phyloP scores from a whole-genome alignment of 2,329 filamentous ascomycete species.

The Sporothrix globosa region DNA sequence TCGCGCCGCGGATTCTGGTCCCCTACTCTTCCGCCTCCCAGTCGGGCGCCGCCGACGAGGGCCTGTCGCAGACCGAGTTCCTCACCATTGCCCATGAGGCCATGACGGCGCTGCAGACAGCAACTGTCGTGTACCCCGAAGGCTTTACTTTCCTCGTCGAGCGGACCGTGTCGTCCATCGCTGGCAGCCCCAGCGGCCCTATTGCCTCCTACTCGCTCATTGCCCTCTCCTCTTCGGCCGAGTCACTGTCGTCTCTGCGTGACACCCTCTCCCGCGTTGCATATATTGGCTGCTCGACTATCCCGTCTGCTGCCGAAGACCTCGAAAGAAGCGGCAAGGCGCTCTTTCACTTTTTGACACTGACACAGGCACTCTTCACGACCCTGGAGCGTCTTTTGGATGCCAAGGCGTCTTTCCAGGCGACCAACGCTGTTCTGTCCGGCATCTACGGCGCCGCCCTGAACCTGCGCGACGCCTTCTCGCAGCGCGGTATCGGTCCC shows the following conservation, averaged over 20 bases:
- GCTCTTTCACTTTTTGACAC: slow-evolving; percentile 37
- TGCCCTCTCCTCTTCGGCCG: background rate
- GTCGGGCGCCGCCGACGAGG: background rate
- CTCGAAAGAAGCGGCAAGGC: slow-evolving; percentile 14
- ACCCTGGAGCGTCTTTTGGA: slow-evolving; percentile 47
- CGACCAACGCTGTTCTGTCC: slow-evolving; percentile 47
- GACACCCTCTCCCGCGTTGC: slow-evolving; percentile 51
- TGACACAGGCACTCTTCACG: slow-evolving; percentile 35
- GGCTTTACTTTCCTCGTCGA: slow-evolving; percentile 33
- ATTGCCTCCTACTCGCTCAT: background rate
- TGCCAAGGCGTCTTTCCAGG: slow-evolving; percentile 40
- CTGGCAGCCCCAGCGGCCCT: background rate
- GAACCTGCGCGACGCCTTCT: slow-evolving; percentile 47
- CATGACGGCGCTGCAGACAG: slow-evolving; percentile 33
- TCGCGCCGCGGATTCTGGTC: slow-evolving; percentile 31
- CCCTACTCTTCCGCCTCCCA: background rate
- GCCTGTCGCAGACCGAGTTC: slow-evolving; percentile 21
- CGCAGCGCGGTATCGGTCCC: slow-evolving; percentile 31
- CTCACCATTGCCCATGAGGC: slow-evolving; percentile 34
- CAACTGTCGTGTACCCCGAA: slow-evolving; percentile 30
- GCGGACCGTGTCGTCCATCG: slow-evolving; percentile 10
- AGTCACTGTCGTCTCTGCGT: slow-evolving; percentile 38
- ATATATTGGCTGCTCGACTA: slow-evolving; percentile 54
- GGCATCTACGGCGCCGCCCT: slow-evolving; percentile 43
- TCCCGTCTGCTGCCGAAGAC: slow-evolving; percentile 41